Base-by-base conservation (phyloP, 208 protist genomes). In the Balamuthia mandrillaris region DNA sequence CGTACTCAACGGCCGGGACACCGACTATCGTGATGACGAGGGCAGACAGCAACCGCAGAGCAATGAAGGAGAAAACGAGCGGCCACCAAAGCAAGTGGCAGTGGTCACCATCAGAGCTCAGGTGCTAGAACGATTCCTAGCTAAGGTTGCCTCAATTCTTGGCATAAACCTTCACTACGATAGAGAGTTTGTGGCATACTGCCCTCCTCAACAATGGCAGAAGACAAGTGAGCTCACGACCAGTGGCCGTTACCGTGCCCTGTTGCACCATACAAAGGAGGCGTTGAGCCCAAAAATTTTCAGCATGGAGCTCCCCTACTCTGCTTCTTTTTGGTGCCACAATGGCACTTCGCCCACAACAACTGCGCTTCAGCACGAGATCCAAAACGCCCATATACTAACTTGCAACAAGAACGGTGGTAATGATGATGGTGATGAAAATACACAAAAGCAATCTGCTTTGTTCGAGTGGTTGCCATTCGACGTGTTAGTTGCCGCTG, bases 71-170 rank as follows among this genome's bases (percentile, higher is more conserved):
- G 10, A 65, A 49, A 16, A 27, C 33, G 14, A 77, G 33, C 16
- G n/a, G 66, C 7, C 12, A 39, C 66, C 37, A n/a, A 14, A 9
- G 29, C 31, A 77, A 27, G 66, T 77, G 66, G 66, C 33, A 33
- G 66, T 27, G 39, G 24, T 77, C 9, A 51, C 66, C 10, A n/a
- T 77, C 14, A 9, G 66, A 9, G 31, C 66, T 51, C 66, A 77
- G 31, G 29, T 77, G 39, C 66, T 77, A n/a, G 66, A 77, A 39
- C 66, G 66, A 24, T 77, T 77, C 42, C 66, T 77, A 9, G 66
- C 33, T 27, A 77, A 77, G 24, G 42, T 77, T 16, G 16, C 24
- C 21, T 21, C 33, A n/a, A 16, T 52, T 56, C 16, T 77, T 24
- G 66, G 42, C 24, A 51, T 77, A 16, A 14, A 14, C 16, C 9